Percentiles rank a stretch among this genome's conserved stretches.
Conservation (phyloP, 176 grass and related monocot genomes). For the Lolium multiflorum region DNA sequence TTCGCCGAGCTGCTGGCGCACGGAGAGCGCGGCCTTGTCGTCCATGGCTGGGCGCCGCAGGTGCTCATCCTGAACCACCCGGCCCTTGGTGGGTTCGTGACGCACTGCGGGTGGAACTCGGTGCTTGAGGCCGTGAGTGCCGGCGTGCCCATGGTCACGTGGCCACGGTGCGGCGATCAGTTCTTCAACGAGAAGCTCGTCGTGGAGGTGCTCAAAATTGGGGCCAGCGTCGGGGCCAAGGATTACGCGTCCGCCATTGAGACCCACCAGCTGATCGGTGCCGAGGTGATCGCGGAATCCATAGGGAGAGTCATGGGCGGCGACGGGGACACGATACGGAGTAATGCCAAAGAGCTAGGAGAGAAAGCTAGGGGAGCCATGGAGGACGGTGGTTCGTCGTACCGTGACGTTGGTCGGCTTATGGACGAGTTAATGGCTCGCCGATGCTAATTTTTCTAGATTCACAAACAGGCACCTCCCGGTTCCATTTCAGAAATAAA, state of each 20-base stretch:
- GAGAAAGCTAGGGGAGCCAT: background rate
- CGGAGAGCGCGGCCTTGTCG: background rate
- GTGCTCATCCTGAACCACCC: conserved; percentile 55
- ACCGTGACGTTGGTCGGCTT: background rate
- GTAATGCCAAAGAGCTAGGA: background rate
- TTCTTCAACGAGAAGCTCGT: conserved; percentile 82
- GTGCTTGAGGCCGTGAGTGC: conserved; percentile 54
- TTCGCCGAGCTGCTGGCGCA: background rate
- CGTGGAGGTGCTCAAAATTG: conserved; percentile 43
- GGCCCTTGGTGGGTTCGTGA: conserved; percentile 61
- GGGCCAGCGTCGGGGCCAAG: background rate
- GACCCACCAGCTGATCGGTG: background rate
- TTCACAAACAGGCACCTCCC: too few species aligned
- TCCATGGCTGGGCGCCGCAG: conserved; percentile 66
- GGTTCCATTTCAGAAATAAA: too few species aligned
- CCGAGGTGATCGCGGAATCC: background rate
- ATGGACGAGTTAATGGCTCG: background rate
- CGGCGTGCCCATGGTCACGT: conserved; percentile 78
- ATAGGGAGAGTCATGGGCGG: background rate
- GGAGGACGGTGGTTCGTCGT: background rate
- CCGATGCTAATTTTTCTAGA: background rate
- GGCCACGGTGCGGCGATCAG: conserved; percentile 70
- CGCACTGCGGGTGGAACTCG: conserved; percentile 87
- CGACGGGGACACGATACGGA: background rate
- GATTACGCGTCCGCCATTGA: background rate